phyloP scores from a whole-genome alignment of 305 asterid genomes.

The Fraxinus albicans region DNA sequence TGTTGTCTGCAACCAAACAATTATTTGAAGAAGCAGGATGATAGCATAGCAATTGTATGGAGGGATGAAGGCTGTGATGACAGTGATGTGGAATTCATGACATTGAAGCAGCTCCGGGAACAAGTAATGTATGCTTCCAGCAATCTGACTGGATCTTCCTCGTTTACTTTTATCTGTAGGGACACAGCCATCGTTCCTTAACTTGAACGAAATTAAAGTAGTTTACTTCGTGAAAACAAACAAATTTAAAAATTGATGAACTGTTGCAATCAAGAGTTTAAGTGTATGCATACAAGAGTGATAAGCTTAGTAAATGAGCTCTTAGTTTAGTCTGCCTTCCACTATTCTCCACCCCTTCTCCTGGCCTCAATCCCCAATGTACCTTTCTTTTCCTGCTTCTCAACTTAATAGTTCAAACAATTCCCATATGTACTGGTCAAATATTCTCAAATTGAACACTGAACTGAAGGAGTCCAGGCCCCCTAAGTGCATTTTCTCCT shows the following conservation, averaged over 20 bases:
- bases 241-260: neutral
- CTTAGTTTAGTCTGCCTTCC: neutral
- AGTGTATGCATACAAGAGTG: neutral
- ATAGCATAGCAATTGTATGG: constrained; percentile 75
- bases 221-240: neutral
- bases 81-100: constrained; percentile 41
- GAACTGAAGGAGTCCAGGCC: neutral
- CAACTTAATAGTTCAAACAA: neutral
- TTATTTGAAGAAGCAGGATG: constrained; percentile 54
- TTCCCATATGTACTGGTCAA: neutral
- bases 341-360: neutral
- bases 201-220: neutral
- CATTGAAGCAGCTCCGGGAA: constrained; percentile 74
- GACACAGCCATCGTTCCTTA: neutral
- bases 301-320: neutral
- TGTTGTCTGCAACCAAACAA: constrained; percentile 66
- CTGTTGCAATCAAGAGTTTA: neutral
- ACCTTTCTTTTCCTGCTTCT: neutral
- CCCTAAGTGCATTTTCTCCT: neutral
- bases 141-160: constrained; percentile 22
- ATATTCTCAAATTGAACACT: neutral
- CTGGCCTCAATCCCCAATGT: neutral
- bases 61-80: constrained; percentile 73
- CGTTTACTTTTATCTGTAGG: neutral
- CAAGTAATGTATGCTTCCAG: constrained; percentile 82